Conservation (phyloP, 805 yeast genomes). For the Kurtzmaniella fragi region DNA sequence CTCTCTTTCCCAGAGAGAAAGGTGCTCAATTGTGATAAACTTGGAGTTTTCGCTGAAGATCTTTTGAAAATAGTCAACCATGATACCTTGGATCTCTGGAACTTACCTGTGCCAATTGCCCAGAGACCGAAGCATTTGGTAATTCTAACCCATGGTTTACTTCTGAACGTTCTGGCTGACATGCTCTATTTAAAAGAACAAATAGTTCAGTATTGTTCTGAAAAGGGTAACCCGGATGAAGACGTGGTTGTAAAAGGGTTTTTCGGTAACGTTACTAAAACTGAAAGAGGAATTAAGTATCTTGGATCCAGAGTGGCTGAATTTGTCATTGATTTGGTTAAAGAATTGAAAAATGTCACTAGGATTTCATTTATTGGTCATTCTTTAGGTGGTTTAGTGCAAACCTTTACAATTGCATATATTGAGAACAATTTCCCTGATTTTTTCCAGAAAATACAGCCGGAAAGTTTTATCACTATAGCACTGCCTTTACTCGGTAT, state of each 20-base stretch:
- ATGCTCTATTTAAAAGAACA: slow-evolving; percentile 82
- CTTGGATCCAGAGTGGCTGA: slow-evolving; percentile 79
- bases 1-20: slow-evolving; percentile 17
- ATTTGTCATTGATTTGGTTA: slow-evolving; percentile 53
- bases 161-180: slow-evolving; percentile 86
- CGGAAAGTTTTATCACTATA: slow-evolving; percentile 73
- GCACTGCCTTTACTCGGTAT: slow-evolving; percentile 92
- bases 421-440: slow-evolving; percentile 63
- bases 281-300: slow-evolving; percentile 83
- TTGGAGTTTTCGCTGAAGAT: slow-evolving; percentile 20
- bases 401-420: slow-evolving; percentile 85
- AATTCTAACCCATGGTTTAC: slow-evolving; percentile 85
- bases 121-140: slow-evolving; percentile 74
- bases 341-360: slow-evolving; percentile 37
- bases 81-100: slow-evolving; percentile 75
- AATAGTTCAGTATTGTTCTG: slow-evolving; percentile 45
- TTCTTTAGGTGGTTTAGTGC: slow-evolving; percentile 89
- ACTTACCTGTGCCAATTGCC: slow-evolving; percentile 45
- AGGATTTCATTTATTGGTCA: slow-evolving; percentile 87
- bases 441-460: slow-evolving; percentile 61
- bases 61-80: slow-evolving; percentile 45
- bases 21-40: slow-evolving; percentile 19
- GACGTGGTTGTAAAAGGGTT: slow-evolving; percentile 80
- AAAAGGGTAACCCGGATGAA: slow-evolving; percentile 35
- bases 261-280: slow-evolving; percentile 78